Evolutionary conservation across 805 yeast species (phyloP).

Genomic region (Metschnikowia corniflorae): DNA sequence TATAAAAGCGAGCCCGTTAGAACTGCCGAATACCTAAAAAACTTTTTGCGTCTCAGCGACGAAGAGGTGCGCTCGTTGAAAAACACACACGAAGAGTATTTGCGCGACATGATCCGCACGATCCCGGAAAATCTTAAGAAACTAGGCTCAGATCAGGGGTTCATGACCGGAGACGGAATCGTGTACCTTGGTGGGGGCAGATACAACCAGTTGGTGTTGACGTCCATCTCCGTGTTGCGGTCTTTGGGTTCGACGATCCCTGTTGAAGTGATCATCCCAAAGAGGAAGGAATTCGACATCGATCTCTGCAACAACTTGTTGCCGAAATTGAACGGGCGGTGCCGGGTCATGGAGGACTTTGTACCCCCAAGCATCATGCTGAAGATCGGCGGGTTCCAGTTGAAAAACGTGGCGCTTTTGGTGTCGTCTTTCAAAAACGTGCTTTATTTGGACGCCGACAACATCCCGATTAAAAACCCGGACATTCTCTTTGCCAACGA

Average conservation of each 20-base stretch:
- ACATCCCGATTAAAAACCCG: slow-evolving; percentile 34
- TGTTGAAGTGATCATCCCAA: slow-evolving; percentile 36
- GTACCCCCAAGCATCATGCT: slow-evolving; percentile 23
- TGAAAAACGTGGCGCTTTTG: slow-evolving; percentile 35
- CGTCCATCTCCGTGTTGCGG: slow-evolving; percentile 32
- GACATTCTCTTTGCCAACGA: slow-evolving; percentile 33
- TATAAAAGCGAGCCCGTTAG: slow-evolving; percentile 29
- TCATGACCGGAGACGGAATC: slow-evolving; percentile 38
- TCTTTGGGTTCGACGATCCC: slow-evolving; percentile 33
- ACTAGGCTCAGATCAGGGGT: slow-evolving; percentile 17
- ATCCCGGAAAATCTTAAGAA: slow-evolving; percentile 23
- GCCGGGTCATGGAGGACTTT: slow-evolving; percentile 46
- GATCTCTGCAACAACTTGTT: slow-evolving; percentile 32
- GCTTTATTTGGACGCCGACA: slow-evolving; percentile 39
- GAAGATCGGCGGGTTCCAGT: slow-evolving; percentile 30
- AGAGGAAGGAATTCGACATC: slow-evolving; percentile 28
- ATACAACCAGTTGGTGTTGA: slow-evolving; percentile 33
- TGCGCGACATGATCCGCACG: slow-evolving; percentile 20
- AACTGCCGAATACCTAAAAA: slow-evolving; percentile 22
- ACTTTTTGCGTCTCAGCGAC: slow-evolving; percentile 21
- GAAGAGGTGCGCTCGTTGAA: slow-evolving; percentile 20
- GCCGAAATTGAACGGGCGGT: slow-evolving; percentile 31
- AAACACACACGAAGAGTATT: slow-evolving; percentile 22
- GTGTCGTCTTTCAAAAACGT: slow-evolving; percentile 35
- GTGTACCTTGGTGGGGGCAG: slow-evolving; percentile 38